Evolutionary conservation across 2,329 filamentous ascomycete species (phyloP).

Genomic region (Sarocladiaceae sp.): DNA sequence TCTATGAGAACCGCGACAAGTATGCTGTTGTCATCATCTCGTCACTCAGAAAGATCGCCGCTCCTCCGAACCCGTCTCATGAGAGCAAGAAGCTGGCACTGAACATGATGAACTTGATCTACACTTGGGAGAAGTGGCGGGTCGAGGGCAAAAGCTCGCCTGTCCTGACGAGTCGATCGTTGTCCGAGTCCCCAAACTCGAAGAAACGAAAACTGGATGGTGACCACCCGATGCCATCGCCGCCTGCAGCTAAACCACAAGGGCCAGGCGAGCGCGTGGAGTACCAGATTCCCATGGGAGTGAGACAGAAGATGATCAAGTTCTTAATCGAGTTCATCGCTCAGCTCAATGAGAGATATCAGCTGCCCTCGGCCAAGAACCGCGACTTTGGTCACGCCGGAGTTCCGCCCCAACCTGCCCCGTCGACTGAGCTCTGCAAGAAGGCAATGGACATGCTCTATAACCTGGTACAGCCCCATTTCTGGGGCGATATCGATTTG

Average conservation of each 20-base stretch:
- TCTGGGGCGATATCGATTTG: conserved; percentile 89
- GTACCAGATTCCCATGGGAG: conserved; percentile 62
- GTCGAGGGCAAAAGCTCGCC: conserved; percentile 53
- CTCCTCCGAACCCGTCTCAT: conserved; percentile 76
- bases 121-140: conserved; percentile 86
- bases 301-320: conserved; percentile 80
- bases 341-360: conserved; percentile 79
- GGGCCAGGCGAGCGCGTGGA: conserved; percentile 47
- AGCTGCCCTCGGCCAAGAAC: conserved; percentile 65
- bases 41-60: conserved; percentile 82
- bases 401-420: conserved; percentile 2
- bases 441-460: conserved; percentile 79
- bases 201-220: conserved; percentile 75
- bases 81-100: conserved; percentile 90
- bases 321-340: conserved; percentile 96
- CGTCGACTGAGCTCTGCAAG: conserved; percentile 67
- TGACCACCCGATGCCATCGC: conserved; percentile 5
- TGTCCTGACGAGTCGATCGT: conserved; percentile 24
- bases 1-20: conserved; percentile 91
- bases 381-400: conserved; percentile 40
- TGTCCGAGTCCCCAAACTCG: conserved; percentile 66
- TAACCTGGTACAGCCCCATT: conserved; percentile 78
- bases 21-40: conserved; percentile 86
- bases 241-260: not conserved
- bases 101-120: conserved; percentile 86